These are phyloP conservation scores for Penicillium steckii DNA, from an alignment of 495 filamentous ascomycete species.

Conservation along the genomic window DNA sequence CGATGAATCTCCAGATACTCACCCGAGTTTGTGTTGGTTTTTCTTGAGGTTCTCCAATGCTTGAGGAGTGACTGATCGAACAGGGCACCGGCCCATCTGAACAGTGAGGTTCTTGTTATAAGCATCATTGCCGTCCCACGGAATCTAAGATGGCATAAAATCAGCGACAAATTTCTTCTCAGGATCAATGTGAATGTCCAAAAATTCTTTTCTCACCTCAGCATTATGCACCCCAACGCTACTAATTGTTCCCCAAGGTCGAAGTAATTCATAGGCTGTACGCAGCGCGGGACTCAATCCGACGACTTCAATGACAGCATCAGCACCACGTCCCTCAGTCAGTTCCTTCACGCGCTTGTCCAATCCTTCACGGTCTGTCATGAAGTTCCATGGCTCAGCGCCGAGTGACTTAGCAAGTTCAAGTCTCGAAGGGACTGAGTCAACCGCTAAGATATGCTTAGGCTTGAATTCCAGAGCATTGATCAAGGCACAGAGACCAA, in stretches of 20 bases:
- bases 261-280: slow-evolving; percentile 79
- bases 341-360: slow-evolving; percentile 69
- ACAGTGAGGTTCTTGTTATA: slow-evolving; percentile 88
- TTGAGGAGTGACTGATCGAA: slow-evolving; percentile 76
- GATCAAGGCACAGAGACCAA: slow-evolving; percentile 84
- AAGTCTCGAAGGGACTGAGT: slow-evolving; percentile 75
- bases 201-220: slow-evolving; percentile 52
- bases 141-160: slow-evolving; percentile 62
- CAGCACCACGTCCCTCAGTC: slow-evolving; percentile 82
- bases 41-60: slow-evolving; percentile 76
- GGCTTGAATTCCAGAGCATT: slow-evolving; percentile 79
- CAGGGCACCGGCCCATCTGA: slow-evolving; percentile 95
- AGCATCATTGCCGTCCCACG: slow-evolving; percentile 78
- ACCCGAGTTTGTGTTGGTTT: slow-evolving; percentile 82
- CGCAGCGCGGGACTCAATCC: slow-evolving; percentile 79
- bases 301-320: slow-evolving; percentile 90
- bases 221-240: slow-evolving; percentile 93
- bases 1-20: slow-evolving; percentile 30
- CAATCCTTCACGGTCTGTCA: slow-evolving; percentile 65
- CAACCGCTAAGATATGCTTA: slow-evolving; percentile 80
- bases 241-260: slow-evolving; percentile 84
- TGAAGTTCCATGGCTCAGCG: slow-evolving; percentile 84
- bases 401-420: slow-evolving; percentile 75
- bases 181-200: neutral
- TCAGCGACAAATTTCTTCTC: neutral